phyloP scores from a whole-genome alignment of 2,329 filamentous ascomycete species.

The Paecilomyces variotii region DNA sequence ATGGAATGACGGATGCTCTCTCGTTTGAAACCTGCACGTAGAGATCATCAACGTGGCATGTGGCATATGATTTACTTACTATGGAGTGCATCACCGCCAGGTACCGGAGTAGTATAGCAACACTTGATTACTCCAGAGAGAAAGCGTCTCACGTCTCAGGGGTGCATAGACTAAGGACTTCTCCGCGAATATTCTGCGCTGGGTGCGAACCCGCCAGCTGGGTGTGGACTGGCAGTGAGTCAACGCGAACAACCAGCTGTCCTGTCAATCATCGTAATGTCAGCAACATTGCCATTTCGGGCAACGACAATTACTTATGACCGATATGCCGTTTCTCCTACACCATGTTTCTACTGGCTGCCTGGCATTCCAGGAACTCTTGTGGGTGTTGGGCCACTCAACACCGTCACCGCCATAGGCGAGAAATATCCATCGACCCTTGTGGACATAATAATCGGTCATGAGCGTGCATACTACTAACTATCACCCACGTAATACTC shows the following conservation, averaged over 20 bases:
- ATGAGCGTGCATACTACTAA: background rate
- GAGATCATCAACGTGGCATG: background rate
- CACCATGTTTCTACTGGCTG: background rate
- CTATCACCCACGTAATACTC: background rate
- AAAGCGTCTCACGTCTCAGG: background rate
- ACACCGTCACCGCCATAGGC: background rate
- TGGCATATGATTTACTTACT: background rate
- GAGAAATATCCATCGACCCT: background rate
- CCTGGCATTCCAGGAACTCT: background rate
- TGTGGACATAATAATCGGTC: background rate
- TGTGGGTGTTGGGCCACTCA: background rate
- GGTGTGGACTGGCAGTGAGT: background rate
- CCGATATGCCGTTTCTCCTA: background rate
- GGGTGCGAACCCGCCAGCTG: background rate
- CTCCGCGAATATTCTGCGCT: background rate
- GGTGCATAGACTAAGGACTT: background rate
- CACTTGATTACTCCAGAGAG: background rate
- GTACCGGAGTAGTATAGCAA: background rate
- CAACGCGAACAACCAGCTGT: background rate
- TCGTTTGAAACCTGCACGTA: background rate
- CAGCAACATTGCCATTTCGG: background rate
- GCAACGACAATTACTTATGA: background rate
- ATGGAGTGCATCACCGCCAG: background rate
- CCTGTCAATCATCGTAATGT: background rate
- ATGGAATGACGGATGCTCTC: background rate